Percentiles rank a stretch among this genome's conserved stretches.
Evolutionary conservation across 345 rosid genomes (phyloP).

Genomic region (Luvunga scandens): DNA sequence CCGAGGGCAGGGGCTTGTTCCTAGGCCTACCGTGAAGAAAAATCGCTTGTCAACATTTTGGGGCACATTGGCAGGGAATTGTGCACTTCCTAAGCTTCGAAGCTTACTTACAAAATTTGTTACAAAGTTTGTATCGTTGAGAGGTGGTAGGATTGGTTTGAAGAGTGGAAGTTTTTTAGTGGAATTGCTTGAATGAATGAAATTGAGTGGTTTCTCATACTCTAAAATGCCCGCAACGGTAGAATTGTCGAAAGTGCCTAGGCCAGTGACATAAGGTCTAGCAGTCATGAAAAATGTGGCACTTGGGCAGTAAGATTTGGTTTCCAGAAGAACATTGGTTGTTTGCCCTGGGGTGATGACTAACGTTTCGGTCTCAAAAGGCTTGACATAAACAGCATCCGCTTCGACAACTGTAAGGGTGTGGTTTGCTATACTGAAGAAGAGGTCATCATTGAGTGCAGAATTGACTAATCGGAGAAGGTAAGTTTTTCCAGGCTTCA

Average conservation of each 20-base stretch:
- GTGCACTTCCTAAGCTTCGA: slow-evolving; percentile 44
- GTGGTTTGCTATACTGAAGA: slow-evolving; percentile 57
- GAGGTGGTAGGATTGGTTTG: slow-evolving; percentile 51
- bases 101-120: slow-evolving; percentile 45
- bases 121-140: slow-evolving; percentile 60
- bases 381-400: slow-evolving; percentile 45
- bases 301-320: slow-evolving; percentile 36
- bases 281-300: slow-evolving; percentile 62
- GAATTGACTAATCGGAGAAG: slow-evolving; percentile 47
- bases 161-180: slow-evolving; percentile 41
- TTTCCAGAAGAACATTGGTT: slow-evolving; percentile 38
- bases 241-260: slow-evolving; percentile 55
- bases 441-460: slow-evolving; percentile 55
- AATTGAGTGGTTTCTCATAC: slow-evolving; percentile 27
- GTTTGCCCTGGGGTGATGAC: slow-evolving; percentile 51
- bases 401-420: slow-evolving; percentile 40
- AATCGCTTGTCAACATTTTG: slow-evolving; percentile 48
- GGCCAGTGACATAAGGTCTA: slow-evolving; percentile 64
- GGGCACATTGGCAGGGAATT: slow-evolving; percentile 66
- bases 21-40: slow-evolving; percentile 65
- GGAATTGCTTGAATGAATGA: slow-evolving; percentile 22
- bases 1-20: slow-evolving; percentile 54
- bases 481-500: slow-evolving; percentile 48
- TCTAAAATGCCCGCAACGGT: slow-evolving; percentile 47
- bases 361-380: slow-evolving; percentile 39